phyloP scores from a whole-genome alignment of 306 rosid genomes.

The Coriaria nepalensis region DNA sequence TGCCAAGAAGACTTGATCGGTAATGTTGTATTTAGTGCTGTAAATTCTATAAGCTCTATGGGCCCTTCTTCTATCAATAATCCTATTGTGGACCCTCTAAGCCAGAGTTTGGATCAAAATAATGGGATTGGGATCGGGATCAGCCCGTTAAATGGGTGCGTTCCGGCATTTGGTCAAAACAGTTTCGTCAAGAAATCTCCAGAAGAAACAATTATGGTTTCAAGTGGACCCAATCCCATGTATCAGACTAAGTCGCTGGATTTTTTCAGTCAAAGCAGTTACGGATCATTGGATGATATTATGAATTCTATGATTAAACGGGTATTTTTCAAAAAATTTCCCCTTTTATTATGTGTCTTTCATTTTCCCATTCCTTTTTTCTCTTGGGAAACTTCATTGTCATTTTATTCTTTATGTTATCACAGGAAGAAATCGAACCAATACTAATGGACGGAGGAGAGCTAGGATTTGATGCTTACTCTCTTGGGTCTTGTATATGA shows the following conservation, averaged over 20 bases:
- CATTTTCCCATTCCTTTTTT: neutral
- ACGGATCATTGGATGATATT: constrained; percentile 38
- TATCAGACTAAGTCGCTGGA: constrained; percentile 26
- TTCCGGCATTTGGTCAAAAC: constrained; percentile 18
- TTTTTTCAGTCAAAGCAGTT: constrained; percentile 21
- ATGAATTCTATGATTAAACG: constrained; percentile 23
- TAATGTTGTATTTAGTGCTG: constrained; percentile 22
- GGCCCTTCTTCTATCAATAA: neutral
- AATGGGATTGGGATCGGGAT: constrained; percentile 19
- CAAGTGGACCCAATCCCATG: constrained; percentile 20
- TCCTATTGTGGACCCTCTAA: constrained; percentile 12
- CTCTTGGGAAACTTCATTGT: neutral
- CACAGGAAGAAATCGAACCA: constrained; percentile 49
- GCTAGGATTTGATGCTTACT: constrained; percentile 39
- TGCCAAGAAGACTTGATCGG: constrained; percentile 46
- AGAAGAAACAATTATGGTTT: constrained; percentile 21
- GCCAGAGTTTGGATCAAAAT: constrained; percentile 31
- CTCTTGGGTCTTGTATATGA: constrained; percentile 54
- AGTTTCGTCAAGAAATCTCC: constrained; percentile 17
- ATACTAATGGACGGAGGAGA: constrained; percentile 36
- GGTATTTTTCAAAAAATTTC: constrained; percentile 23
- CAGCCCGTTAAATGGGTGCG: constrained; percentile 21
- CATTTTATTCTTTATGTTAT: neutral
- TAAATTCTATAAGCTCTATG: constrained; percentile 19
- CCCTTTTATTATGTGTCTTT: neutral